phyloP scores from a whole-genome alignment of 345 rosid species.

The Heritiera littoralis region DNA sequence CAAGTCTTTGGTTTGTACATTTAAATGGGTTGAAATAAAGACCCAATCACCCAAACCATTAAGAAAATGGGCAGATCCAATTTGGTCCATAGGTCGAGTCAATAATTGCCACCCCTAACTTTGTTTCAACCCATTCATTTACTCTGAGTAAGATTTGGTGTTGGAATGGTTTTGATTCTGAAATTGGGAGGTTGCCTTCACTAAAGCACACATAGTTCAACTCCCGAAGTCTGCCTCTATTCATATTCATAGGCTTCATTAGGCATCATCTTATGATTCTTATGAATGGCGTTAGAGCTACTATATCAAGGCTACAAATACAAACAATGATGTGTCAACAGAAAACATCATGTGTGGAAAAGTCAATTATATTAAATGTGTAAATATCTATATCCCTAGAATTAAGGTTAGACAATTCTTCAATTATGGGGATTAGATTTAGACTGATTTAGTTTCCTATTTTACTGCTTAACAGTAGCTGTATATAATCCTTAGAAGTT shows the following conservation, averaged over 20 bases:
- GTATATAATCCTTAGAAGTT: too few relatives aligned
- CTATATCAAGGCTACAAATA: background rate
- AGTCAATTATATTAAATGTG: too few relatives aligned
- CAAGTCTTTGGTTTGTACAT: background rate
- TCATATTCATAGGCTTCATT: background rate
- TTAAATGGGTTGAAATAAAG: background rate
- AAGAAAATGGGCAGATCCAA: background rate
- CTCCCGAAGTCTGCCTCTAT: background rate
- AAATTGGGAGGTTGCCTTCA: background rate
- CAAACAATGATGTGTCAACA: background rate
- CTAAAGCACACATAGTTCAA: background rate
- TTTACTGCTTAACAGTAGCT: too few relatives aligned
- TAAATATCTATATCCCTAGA: too few relatives aligned
- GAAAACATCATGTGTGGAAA: background rate
- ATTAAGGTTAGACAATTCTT: too few relatives aligned
- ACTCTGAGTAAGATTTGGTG: background rate
- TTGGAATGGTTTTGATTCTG: background rate
- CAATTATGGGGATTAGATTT: too few relatives aligned
- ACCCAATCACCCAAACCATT: background rate
- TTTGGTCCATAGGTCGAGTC: too few relatives aligned
- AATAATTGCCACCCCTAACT: background rate
- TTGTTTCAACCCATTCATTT: background rate
- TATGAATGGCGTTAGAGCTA: background rate
- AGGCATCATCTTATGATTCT: background rate
- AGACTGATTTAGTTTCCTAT: too few relatives aligned